Evolutionary conservation across 805 yeast species (phyloP).

Genomic region (Wickerhamomyces silvicola): DNA sequence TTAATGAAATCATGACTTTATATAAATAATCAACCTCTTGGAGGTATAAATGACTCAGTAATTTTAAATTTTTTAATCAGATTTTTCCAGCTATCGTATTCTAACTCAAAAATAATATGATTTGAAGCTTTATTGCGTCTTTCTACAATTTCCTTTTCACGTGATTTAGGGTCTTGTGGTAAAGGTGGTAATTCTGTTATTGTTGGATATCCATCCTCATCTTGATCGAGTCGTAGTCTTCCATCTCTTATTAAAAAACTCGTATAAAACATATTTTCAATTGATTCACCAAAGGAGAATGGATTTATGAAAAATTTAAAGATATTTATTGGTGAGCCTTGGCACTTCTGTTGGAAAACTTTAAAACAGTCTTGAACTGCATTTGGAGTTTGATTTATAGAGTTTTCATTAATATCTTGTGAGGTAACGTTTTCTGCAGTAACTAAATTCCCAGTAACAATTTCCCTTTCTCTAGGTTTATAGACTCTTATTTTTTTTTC

Average conservation of each 20-base stretch:
- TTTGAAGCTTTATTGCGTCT: constrained; percentile 28
- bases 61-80: constrained; percentile 51
- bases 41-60: constrained; percentile 45
- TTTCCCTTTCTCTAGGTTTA: constrained; percentile 36
- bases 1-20: background rate
- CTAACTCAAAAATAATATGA: constrained; percentile 72
- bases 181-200: constrained; percentile 27
- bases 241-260: constrained; percentile 79
- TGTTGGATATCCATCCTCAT: constrained; percentile 40
- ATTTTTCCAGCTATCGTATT: constrained; percentile 57
- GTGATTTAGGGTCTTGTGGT: constrained; percentile 20
- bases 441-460: constrained; percentile 31
- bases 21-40: constrained; percentile 22
- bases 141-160: constrained; percentile 19
- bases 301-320: constrained; percentile 73
- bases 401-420: constrained; percentile 40
- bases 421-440: constrained; percentile 53
- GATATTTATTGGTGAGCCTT: constrained; percentile 41
- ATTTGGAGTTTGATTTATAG: constrained; percentile 57
- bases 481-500: constrained; percentile 39
- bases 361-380: constrained; percentile 52
- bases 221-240: constrained; percentile 47
- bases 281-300: constrained; percentile 63
- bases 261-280: constrained; percentile 78
- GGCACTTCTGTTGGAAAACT: constrained; percentile 28